phyloP scores from a whole-genome alignment of 768 basidiomycete species.

The Suillus sp. region DNA sequence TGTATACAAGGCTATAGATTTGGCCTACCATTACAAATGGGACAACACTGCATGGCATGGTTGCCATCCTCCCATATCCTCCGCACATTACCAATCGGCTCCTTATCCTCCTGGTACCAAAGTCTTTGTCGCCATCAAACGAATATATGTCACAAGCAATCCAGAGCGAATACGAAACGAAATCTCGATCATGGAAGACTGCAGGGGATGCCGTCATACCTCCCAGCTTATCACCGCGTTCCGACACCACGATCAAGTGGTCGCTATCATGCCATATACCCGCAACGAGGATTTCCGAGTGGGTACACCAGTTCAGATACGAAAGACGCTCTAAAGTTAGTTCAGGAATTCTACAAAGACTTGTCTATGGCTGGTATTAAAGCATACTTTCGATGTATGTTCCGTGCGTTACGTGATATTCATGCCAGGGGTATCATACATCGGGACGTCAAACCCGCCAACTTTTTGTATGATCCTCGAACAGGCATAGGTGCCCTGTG shows the following conservation, averaged over 20 bases:
- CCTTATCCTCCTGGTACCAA: slow-evolving; percentile 45
- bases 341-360: slow-evolving; percentile 73
- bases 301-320: slow-evolving; percentile 33
- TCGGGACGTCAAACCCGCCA: slow-evolving; percentile 97
- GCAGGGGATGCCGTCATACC: slow-evolving; percentile 82
- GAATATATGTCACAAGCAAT: slow-evolving; percentile 95
- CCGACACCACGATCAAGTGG: slow-evolving; percentile 86
- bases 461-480: slow-evolving; percentile 90
- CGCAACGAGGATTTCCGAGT: slow-evolving; percentile 93
- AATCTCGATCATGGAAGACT: slow-evolving; percentile 84
- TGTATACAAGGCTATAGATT: slow-evolving; percentile 96
- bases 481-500: slow-evolving; percentile 85
- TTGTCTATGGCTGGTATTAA: slow-evolving; percentile 79
- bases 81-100: slow-evolving; percentile 63
- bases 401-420: slow-evolving; percentile 87
- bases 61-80: slow-evolving; percentile 59
- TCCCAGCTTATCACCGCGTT: slow-evolving; percentile 96
- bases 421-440: slow-evolving; percentile 89
- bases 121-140: slow-evolving; percentile 90
- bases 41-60: slow-evolving; percentile 77
- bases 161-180: slow-evolving; percentile 94
- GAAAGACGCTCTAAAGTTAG: slow-evolving; percentile 13
- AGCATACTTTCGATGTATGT: slow-evolving; percentile 86
- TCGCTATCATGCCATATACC: slow-evolving; percentile 93
- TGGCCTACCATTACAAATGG: slow-evolving; percentile 73